These are phyloP conservation scores for Komagataella kurtzmanii DNA, from an alignment of 805 yeast genomes.

Conservation along the genomic window DNA sequence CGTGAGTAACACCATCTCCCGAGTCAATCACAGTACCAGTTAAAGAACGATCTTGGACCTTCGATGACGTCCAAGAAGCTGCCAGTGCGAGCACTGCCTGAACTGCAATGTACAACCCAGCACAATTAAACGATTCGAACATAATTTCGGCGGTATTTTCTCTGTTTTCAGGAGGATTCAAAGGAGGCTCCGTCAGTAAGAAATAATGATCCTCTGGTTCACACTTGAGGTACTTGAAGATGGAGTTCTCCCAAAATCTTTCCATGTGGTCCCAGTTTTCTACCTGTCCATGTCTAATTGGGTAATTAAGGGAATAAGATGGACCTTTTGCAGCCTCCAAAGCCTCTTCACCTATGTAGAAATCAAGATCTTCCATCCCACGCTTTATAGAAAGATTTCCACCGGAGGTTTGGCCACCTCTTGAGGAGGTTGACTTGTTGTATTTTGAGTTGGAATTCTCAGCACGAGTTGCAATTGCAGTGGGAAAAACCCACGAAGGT, in stretches of 20 bases:
- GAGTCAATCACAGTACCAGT: conserved; percentile 98
- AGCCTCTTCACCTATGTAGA: conserved; percentile 94
- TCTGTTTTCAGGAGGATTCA: conserved; percentile 99
- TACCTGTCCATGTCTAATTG: conserved; percentile 94
- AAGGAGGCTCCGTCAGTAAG: conserved; percentile 92
- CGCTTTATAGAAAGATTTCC: conserved; percentile 50
- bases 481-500: conserved; percentile 94
- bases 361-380: conserved; percentile 90
- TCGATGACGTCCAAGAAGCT: conserved; percentile 97
- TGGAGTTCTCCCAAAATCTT: conserved; percentile 95
- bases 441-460: conserved; percentile 23
- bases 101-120: conserved; percentile 95
- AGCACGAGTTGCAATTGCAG: conserved; percentile 79
- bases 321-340: conserved; percentile 84
- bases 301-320: conserved; percentile 75
- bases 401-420: conserved; percentile 13
- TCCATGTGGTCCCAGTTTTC: conserved; percentile 99
- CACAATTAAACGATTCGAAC: conserved; percentile 98
- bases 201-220: conserved; percentile 99
- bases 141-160: conserved; percentile 97
- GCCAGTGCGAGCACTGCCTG: conserved; percentile 98
- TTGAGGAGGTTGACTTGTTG: conserved; percentile 26
- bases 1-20: conserved; percentile 99
- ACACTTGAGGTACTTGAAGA: conserved; percentile 90
- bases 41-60: conserved; percentile 86